Percentiles rank a stretch among this genome's conserved stretches.
Evolutionary conservation across 345 rosid genomes (phyloP).

Genomic region (Cochlearia excelsa): DNA sequence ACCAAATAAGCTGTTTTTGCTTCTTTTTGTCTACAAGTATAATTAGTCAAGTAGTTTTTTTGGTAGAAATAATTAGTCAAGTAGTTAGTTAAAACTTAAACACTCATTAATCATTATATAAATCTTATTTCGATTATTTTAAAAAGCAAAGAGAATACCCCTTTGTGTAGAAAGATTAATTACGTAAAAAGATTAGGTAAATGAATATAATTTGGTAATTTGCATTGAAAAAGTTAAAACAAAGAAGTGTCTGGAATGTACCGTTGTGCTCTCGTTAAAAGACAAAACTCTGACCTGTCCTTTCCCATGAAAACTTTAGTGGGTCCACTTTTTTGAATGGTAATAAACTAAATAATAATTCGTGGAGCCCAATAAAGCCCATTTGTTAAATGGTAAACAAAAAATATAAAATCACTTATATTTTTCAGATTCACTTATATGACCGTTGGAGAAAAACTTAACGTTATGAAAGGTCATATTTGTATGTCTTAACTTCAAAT

Average conservation of each 20-base stretch:
- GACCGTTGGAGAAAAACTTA: conserved; percentile 30
- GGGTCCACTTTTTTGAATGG: conserved; percentile 28
- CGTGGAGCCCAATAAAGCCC: conserved; percentile 19
- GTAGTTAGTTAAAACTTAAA: no score
- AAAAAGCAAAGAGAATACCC: no score
- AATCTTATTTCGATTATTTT: no score
- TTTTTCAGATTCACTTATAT: not conserved
- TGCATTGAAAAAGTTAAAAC: no score
- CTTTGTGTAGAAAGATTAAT: no score
- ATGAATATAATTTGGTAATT: not conserved
- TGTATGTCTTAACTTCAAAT: no score
- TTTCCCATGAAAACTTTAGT: conserved; percentile 1
- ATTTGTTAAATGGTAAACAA: conserved; percentile 17
- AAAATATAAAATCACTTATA: no score
- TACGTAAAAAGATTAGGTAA: not conserved
- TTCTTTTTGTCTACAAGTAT: not conserved
- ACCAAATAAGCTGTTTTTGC: not conserved
- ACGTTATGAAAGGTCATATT: conserved; percentile 13
- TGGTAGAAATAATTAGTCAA: no score
- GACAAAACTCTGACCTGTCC: conserved; percentile 26
- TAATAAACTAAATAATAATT: not conserved
- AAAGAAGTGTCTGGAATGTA: conserved; percentile 25
- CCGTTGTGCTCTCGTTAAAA: conserved; percentile 12
- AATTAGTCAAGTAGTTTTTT: no score
- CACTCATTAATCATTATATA: no score